Evolutionary conservation across 345 rosid species (phyloP).

Genomic region (Nephelium lappaceum): DNA sequence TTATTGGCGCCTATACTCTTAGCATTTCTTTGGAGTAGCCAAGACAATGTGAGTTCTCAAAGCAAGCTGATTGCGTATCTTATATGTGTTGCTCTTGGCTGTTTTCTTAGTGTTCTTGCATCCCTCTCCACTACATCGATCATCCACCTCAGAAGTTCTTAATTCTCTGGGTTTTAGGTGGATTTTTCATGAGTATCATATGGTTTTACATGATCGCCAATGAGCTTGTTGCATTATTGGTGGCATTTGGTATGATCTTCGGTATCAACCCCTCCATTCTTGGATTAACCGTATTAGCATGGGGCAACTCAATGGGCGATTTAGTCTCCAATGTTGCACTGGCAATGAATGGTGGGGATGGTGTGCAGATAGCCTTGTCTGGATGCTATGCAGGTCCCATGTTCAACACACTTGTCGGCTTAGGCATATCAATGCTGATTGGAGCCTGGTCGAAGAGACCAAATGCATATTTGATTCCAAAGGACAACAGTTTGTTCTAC

Average conservation of each 20-base stretch:
- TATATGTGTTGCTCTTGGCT: conserved; percentile 48
- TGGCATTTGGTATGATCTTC: conserved; percentile 66
- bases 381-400: conserved; percentile 98
- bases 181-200: conserved; percentile 84
- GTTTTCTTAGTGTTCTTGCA: conserved; percentile 58
- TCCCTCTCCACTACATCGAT: conserved; percentile 50
- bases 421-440: conserved; percentile 74
- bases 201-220: conserved; percentile 96
- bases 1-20: conserved; percentile 70
- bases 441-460: conserved; percentile 76
- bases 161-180: conserved; percentile 85
- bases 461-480: conserved; percentile 50
- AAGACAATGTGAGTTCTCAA: conserved; percentile 41
- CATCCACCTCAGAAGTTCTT: conserved; percentile 70
- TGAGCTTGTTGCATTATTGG: conserved; percentile 84
- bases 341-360: conserved; percentile 79
- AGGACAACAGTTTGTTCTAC: conserved; percentile 59
- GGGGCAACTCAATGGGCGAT: conserved; percentile 98
- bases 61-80: conserved; percentile 43
- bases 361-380: conserved; percentile 79
- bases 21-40: conserved; percentile 62
- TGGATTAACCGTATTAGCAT: conserved; percentile 82
- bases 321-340: conserved; percentile 75
- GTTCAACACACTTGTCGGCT: conserved; percentile 86
- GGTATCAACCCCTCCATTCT: conserved; percentile 82